These are phyloP conservation scores for Musa itinerans DNA, from an alignment of 176 grass and related monocot species.

Conservation along the genomic window DNA sequence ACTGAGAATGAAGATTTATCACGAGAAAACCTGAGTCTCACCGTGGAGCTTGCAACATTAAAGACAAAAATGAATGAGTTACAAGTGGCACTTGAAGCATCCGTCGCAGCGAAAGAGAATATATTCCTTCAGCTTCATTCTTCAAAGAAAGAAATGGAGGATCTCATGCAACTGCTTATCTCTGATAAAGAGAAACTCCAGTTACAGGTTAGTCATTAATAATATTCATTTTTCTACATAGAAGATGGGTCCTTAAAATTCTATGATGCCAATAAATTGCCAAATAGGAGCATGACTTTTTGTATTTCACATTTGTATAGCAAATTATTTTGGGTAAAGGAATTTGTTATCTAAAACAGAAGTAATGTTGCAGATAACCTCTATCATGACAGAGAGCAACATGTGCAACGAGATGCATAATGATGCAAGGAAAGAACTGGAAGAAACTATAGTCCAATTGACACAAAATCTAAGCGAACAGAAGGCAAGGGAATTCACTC, in stretches of 20 bases:
- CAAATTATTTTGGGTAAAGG: slow-evolving; percentile 13
- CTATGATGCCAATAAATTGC: not conserved
- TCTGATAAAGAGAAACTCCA: slow-evolving; percentile 43
- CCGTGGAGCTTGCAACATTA: slow-evolving; percentile 35
- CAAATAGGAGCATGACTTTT: not conserved
- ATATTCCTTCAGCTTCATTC: slow-evolving; percentile 32
- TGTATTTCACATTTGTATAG: slow-evolving; percentile 16
- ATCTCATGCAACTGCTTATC: slow-evolving; percentile 34
- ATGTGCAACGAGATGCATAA: not conserved
- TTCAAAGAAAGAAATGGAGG: slow-evolving; percentile 38
- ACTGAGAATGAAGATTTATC: slow-evolving; percentile 51
- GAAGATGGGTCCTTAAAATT: not conserved
- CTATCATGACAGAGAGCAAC: slow-evolving; percentile 32
- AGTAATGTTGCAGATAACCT: slow-evolving; percentile 36
- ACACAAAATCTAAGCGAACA: slow-evolving; percentile 24
- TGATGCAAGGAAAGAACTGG: slow-evolving; percentile 52
- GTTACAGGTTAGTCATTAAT: slow-evolving; percentile 50
- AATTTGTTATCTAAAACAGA: slow-evolving; percentile 4
- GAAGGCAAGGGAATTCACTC: not conserved
- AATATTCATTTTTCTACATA: slow-evolving; percentile 5
- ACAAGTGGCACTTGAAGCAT: slow-evolving; percentile 34
- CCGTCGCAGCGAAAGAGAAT: slow-evolving; percentile 45
- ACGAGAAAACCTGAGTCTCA: slow-evolving; percentile 43
- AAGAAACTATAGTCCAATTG: slow-evolving; percentile 37
- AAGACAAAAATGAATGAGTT: slow-evolving; percentile 64